Evolutionary conservation across 805 yeast genomes (phyloP).

Genomic region (Hanseniaspora osmophila): DNA sequence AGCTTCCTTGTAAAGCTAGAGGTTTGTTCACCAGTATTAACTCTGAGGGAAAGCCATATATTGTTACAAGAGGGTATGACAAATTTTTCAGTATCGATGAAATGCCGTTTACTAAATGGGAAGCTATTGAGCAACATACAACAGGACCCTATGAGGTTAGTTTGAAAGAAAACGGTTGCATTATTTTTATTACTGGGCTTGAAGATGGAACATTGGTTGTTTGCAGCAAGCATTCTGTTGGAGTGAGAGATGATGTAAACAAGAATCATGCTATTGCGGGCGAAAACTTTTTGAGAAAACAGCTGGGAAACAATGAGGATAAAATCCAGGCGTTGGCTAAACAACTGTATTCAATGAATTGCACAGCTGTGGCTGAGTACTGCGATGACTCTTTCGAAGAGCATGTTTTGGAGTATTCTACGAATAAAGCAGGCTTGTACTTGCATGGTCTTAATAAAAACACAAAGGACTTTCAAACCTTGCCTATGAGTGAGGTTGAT

Average conservation of each 20-base stretch:
- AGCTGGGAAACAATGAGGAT: slow-evolving; percentile 30
- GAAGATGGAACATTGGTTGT: slow-evolving; percentile 66
- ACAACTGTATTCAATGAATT: slow-evolving; percentile 32
- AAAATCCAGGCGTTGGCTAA: slow-evolving; percentile 39
- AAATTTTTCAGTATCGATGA: slow-evolving; percentile 83
- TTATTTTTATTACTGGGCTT: slow-evolving; percentile 67
- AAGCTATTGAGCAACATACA: slow-evolving; percentile 31
- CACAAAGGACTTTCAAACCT: slow-evolving; percentile 45
- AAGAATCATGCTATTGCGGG: slow-evolving; percentile 59
- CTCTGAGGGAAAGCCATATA: slow-evolving; percentile 22
- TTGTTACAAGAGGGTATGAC: slow-evolving; percentile 80
- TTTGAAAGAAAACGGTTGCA: slow-evolving; percentile 87
- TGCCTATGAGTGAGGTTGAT: slow-evolving; percentile 44
- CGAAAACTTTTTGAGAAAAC: slow-evolving; percentile 38
- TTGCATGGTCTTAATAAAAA: slow-evolving; percentile 80
- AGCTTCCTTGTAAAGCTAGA: slow-evolving; percentile 63
- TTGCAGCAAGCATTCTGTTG: slow-evolving; percentile 85
- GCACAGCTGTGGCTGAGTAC: slow-evolving; percentile 82
- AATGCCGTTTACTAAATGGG: slow-evolving; percentile 36
- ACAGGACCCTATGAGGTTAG: slow-evolving; percentile 71
- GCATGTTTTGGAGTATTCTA: slow-evolving; percentile 64
- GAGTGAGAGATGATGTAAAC: slow-evolving; percentile 34
- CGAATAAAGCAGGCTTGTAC: slow-evolving; percentile 64
- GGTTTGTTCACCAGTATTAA: slow-evolving; percentile 55
- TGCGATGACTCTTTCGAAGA: slow-evolving; percentile 93